Base-by-base conservation (phyloP, 495 filamentous ascomycete species). In the Daldinia concentrica region DNA sequence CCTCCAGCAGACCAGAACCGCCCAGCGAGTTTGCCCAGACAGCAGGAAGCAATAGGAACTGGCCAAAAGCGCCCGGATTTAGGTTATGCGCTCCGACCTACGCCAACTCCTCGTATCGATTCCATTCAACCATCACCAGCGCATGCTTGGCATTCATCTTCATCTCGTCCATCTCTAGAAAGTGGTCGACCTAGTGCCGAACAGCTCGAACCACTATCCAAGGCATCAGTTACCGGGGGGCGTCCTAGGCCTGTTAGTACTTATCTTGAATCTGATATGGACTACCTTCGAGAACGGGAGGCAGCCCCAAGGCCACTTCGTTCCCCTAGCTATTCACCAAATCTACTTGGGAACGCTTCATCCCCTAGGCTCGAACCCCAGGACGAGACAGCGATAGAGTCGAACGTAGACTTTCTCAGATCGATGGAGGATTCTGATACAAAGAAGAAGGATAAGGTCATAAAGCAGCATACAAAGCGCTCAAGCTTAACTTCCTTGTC, bases 371-470 rank as follows among this genome's bases (percentile, higher is more conserved):
- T 81, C 0, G 82, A 84, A 19, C 81, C 81, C 11, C 84, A 84
- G 37, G 88, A 89, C n/a, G 88, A 89, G 39, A 84, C 82, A 39
- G 90, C 88, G 62, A 96, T 98, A 59, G 85, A 89, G 58, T 95
- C 93, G 6, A 93, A 96, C 71, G 88, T 98, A 17, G 95, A 97
- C 60, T 98, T 93, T 75, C 83, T 98, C 3, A 90, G 91, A 27
- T 87, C 88, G 0, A 92, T 92, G 84, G 94, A 98, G 77, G 85
- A 86, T 37, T 80, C 83, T 3, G 88, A 89, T 37, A 87, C 90
- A 71, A 90, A 89, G 57, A 89, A 91, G 71, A 93, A 94, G 71
- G 88, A 93, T 14, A 84, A 82, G 52, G 86, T 86, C 68, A 82
- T 80, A 57, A 94, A 91, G 66, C 73, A 75, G 11, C 93, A 97